Conservation (phyloP, 305 asterid species). For the Nicotiana rustica region DNA sequence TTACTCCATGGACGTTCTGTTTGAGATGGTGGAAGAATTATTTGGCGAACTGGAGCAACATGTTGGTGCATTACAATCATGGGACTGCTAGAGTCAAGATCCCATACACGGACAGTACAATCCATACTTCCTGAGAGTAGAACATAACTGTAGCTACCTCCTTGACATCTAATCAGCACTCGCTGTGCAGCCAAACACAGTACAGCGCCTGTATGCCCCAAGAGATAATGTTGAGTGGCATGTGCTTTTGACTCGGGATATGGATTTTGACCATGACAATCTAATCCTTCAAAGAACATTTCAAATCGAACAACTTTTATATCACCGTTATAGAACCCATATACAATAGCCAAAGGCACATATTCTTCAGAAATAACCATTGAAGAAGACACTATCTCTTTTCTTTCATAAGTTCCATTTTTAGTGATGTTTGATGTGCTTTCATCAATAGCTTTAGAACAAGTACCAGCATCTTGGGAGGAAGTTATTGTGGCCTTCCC, state of each 20-base stretch:
- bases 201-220: slow-evolving; percentile 89
- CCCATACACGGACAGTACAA: slow-evolving; percentile 95
- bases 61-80: slow-evolving; percentile 86
- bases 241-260: slow-evolving; percentile 47
- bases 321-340: slow-evolving; percentile 82
- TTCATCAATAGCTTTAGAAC: slow-evolving; percentile 42
- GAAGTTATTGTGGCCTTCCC: slow-evolving; percentile 37
- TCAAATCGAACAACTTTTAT: slow-evolving; percentile 78
- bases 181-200: slow-evolving; percentile 92
- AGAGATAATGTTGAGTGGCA: slow-evolving; percentile 59
- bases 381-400: slow-evolving; percentile 78
- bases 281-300: slow-evolving; percentile 60
- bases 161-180: slow-evolving; percentile 58
- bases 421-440: slow-evolving; percentile 37
- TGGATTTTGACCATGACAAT: slow-evolving; percentile 49
- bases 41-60: slow-evolving; percentile 92
- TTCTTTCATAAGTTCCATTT: slow-evolving; percentile 45
- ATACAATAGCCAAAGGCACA: slow-evolving; percentile 83
- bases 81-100: slow-evolving; percentile 77
- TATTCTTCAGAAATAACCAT: slow-evolving; percentile 87
- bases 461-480: slow-evolving; percentile 31
- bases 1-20: slow-evolving; percentile 83
- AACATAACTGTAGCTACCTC: slow-evolving; percentile 65
- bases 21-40: slow-evolving; percentile 79
- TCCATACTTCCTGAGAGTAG: slow-evolving; percentile 93